Evolutionary conservation across 768 basidiomycete species (phyloP).

Genomic region (Cyathus striatus): DNA sequence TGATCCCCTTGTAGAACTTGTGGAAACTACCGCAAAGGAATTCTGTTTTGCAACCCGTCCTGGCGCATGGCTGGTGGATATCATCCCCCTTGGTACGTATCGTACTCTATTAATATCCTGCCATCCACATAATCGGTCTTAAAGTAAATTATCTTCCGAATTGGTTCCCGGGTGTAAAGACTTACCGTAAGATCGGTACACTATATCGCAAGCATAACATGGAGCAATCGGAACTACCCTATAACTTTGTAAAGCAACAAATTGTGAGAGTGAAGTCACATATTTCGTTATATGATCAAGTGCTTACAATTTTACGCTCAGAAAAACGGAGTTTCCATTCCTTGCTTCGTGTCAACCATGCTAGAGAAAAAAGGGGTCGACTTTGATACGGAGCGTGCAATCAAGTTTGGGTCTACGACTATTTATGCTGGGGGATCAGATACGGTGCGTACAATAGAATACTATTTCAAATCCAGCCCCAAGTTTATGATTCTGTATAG

Average conservation of each 20-base stretch:
- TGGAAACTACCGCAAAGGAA: constrained; percentile 32
- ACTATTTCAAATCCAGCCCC: background rate
- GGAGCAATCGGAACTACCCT: constrained; percentile 27
- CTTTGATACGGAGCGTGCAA: constrained; percentile 29
- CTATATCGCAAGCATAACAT: constrained; percentile 23
- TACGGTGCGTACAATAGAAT: constrained; percentile 21
- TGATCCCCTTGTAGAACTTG: constrained; percentile 34
- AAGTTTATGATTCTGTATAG: background rate
- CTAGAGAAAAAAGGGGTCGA: constrained; percentile 25
- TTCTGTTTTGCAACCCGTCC: constrained; percentile 22
- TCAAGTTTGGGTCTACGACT: constrained; percentile 30
- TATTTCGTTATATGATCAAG: background rate
- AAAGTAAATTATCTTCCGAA: constrained; percentile 35
- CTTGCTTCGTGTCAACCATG: constrained; percentile 37
- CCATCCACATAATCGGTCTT: background rate
- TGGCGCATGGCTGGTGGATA: constrained; percentile 29
- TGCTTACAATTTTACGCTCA: constrained; percentile 8
- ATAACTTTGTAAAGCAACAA: constrained; percentile 32
- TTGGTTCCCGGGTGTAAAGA: constrained; percentile 40
- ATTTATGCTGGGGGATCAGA: constrained; percentile 28
- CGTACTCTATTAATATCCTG: background rate
- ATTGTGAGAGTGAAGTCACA: constrained; percentile 13
- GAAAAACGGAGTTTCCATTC: constrained; percentile 25
- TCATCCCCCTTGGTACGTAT: constrained; percentile 20
- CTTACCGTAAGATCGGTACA: constrained; percentile 29